A percentile compares a stretch with the other conserved stretches of the same genome.
Evolutionary conservation across 2,329 filamentous ascomycete species (phyloP).

Genomic region (Ophiocordyceps sinensis): DNA sequence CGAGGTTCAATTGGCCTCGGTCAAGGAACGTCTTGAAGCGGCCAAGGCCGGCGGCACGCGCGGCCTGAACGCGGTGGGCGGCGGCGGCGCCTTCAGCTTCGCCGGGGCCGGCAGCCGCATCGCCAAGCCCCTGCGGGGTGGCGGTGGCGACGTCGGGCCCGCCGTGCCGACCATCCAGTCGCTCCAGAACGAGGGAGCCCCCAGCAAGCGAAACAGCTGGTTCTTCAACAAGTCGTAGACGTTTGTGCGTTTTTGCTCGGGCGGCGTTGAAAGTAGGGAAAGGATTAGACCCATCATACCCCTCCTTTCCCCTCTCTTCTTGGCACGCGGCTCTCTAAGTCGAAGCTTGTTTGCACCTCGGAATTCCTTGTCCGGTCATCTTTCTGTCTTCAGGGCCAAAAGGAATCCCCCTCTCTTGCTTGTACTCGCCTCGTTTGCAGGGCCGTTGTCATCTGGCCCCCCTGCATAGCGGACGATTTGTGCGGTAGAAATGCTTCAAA

Average conservation of each 20-base stretch:
- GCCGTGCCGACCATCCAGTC: slow-evolving; percentile 41
- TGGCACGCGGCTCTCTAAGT: too few species aligned
- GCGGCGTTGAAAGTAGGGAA: slow-evolving; percentile 3
- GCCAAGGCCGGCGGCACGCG: slow-evolving; percentile 86
- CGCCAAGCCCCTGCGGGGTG: slow-evolving; percentile 53
- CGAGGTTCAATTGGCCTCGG: slow-evolving; percentile 88
- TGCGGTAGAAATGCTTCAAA: background rate
- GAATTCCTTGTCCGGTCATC: too few species aligned
- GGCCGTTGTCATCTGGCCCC: too few species aligned
- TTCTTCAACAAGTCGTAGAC: slow-evolving; percentile 51
- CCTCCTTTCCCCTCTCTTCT: background rate
- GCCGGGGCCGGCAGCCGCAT: slow-evolving; percentile 48
- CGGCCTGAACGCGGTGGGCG: slow-evolving; percentile 54
- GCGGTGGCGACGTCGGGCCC: slow-evolving; percentile 30
- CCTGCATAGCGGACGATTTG: too few species aligned
- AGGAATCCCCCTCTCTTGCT: too few species aligned
- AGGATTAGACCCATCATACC: slow-evolving; percentile 5
- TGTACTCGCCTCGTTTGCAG: too few species aligned
- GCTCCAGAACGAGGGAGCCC: slow-evolving; percentile 39
- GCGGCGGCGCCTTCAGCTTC: slow-evolving; percentile 59
- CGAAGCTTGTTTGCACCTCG: too few species aligned
- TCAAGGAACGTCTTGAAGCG: slow-evolving; percentile 94
- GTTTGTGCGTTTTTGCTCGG: background rate
- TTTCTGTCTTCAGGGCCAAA: too few species aligned
- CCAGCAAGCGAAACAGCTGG: slow-evolving; percentile 57